These are phyloP conservation scores for Eragrostis curvula DNA, from an alignment of 176 grass and related monocot species.

Conservation along the genomic window DNA sequence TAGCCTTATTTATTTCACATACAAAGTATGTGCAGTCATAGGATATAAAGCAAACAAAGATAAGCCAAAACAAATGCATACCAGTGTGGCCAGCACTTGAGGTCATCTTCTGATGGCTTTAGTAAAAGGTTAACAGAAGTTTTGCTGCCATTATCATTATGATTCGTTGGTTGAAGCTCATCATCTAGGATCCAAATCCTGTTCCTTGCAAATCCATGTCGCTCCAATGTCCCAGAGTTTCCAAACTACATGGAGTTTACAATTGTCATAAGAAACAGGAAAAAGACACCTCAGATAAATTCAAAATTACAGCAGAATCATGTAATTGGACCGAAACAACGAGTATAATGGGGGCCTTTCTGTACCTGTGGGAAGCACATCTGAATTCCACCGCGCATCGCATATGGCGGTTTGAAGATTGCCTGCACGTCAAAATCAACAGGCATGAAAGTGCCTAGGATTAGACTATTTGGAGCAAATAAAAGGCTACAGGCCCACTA, in stretches of 20 bases:
- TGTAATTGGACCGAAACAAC: background rate
- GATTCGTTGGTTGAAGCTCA: slow-evolving; percentile 46
- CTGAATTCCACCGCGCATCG: slow-evolving; percentile 88
- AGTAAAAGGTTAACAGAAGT: slow-evolving; percentile 73
- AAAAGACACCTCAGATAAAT: background rate
- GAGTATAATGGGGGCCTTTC: too few relatives aligned
- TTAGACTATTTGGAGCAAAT: background rate
- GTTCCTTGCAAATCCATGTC: slow-evolving; percentile 96
- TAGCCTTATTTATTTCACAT: slow-evolving; percentile 11
- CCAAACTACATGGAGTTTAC: slow-evolving; percentile 59
- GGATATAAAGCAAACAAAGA: background rate
- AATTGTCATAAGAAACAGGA: background rate
- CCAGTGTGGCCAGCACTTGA: slow-evolving; percentile 87
- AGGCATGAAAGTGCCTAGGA: slow-evolving; percentile 11
- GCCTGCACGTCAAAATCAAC: slow-evolving; percentile 56
- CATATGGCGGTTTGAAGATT: slow-evolving; percentile 80
- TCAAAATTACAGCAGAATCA: background rate
- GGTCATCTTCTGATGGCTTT: slow-evolving; percentile 90
- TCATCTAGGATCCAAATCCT: slow-evolving; percentile 77
- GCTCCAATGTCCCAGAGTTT: slow-evolving; percentile 70
- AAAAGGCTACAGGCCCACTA: background rate
- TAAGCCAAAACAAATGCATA: slow-evolving; percentile 47
- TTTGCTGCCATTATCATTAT: slow-evolving; percentile 46
- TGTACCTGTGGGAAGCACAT: slow-evolving; percentile 98
- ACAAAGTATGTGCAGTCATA: slow-evolving; percentile 14